A percentile compares a stretch with the other conserved stretches of the same genome.
These are phyloP conservation scores for Gastrolobium bilobum DNA, from an alignment of 306 rosid species.

Conservation along the genomic window DNA sequence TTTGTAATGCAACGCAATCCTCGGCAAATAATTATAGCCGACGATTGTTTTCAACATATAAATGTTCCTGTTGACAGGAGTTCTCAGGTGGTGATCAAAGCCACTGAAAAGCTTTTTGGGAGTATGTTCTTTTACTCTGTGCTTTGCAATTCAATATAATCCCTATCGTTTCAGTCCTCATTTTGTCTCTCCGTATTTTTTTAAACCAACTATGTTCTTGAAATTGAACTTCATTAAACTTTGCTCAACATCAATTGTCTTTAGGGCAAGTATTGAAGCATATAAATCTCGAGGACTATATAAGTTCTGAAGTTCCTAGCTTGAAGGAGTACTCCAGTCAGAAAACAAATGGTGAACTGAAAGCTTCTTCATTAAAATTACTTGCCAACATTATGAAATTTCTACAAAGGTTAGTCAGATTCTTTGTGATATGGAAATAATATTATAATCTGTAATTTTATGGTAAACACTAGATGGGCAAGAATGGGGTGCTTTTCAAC, in stretches of 20 bases:
- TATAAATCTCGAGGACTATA: constrained; percentile 73
- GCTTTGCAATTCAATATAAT: constrained; percentile 33
- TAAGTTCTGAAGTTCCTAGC: constrained; percentile 81
- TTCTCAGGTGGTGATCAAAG: constrained; percentile 82
- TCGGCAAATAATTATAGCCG: constrained; percentile 81
- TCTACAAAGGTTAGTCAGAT: constrained; percentile 78
- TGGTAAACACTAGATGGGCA: constrained; percentile 17
- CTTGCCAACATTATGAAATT: constrained; percentile 71
- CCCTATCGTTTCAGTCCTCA: constrained; percentile 18
- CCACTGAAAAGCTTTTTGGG: constrained; percentile 88
- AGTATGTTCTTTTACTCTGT: constrained; percentile 66
- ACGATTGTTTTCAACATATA: constrained; percentile 87
- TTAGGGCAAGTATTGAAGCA: constrained; percentile 91
- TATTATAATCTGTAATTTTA: constrained; percentile 22
- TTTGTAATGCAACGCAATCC: constrained; percentile 74
- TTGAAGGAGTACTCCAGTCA: constrained; percentile 64
- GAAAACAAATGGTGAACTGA: constrained; percentile 74
- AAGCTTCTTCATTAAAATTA: constrained; percentile 60
- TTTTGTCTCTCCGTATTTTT: too few relatives aligned
- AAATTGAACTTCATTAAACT: constrained; percentile 26
- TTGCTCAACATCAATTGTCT: constrained; percentile 43
- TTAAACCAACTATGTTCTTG: background rate
- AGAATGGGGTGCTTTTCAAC: background rate
- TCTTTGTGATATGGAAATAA: constrained; percentile 23
- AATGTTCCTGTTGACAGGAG: constrained; percentile 79